A percentile compares a stretch with the other conserved stretches of the same genome.
These are phyloP conservation scores for Cochlearia excelsa DNA, from an alignment of 345 rosid species.

Conservation along the genomic window DNA sequence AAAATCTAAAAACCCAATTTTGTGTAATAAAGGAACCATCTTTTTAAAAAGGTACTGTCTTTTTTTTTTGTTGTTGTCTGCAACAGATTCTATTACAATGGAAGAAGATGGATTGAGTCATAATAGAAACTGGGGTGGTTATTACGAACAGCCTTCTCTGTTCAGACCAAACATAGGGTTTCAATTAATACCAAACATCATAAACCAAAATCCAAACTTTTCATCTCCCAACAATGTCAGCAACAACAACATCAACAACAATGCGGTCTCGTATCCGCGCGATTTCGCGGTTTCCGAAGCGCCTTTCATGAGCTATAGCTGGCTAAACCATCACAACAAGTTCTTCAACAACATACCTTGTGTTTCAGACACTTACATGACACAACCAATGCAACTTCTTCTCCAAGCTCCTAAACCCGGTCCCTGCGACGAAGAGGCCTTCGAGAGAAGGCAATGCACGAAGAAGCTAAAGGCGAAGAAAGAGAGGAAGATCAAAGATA, in stretches of 20 bases:
- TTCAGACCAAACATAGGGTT: constrained; percentile 67
- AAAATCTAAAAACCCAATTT: too few species aligned
- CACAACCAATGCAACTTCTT: constrained; percentile 61
- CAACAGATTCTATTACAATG: constrained; percentile 49
- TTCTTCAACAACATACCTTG: constrained; percentile 44
- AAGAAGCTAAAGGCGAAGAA: constrained; percentile 60
- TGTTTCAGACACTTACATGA: constrained; percentile 51
- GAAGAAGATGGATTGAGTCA: constrained; percentile 56
- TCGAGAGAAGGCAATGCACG: constrained; percentile 51
- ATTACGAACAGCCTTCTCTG: constrained; percentile 61
- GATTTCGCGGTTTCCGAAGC: constrained; percentile 53
- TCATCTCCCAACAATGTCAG: constrained; percentile 27
- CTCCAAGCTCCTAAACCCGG: constrained; percentile 47
- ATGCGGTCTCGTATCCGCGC: constrained; percentile 51
- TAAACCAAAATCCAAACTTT: constrained; percentile 51
- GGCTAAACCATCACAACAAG: constrained; percentile 65
- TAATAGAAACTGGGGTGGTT: constrained; percentile 75
- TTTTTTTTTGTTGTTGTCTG: constrained; percentile 15
- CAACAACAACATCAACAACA: constrained; percentile 40
- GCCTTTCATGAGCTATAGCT: constrained; percentile 61
- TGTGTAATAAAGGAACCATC: too few species aligned
- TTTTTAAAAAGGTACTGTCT: neutral
- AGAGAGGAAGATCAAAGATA: constrained; percentile 71
- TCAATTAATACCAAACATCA: constrained; percentile 69
- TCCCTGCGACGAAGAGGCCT: constrained; percentile 25